Evolutionary conservation across 345 rosid genomes (phyloP).

Genomic region (Adansonia digitata): DNA sequence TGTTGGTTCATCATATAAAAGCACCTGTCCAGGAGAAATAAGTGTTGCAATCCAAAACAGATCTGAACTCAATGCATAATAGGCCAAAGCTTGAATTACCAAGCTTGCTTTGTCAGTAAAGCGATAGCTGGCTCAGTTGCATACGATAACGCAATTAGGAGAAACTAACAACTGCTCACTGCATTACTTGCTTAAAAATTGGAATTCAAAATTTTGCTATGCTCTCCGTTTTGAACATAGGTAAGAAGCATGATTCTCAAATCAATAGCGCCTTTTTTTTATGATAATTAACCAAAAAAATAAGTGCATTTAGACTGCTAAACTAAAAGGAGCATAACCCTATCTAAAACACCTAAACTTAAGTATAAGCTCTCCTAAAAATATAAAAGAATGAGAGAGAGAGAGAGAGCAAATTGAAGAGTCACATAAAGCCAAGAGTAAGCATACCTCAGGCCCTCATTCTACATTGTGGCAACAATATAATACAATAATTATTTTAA

Average conservation of each 20-base stretch:
- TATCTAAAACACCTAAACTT: background rate
- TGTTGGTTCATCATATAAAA: constrained; percentile 88
- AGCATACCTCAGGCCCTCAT: background rate
- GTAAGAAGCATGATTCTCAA: background rate
- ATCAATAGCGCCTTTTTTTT: background rate
- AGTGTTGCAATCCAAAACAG: background rate
- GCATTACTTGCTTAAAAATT: background rate
- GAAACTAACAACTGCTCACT: background rate
- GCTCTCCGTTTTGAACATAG: background rate
- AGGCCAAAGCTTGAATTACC: background rate
- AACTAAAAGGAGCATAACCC: background rate
- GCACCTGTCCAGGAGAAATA: constrained; percentile 41
- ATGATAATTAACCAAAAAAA: background rate
- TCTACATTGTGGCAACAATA: background rate
- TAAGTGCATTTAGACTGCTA: background rate
- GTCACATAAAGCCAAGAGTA: background rate
- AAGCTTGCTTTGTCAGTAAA: background rate
- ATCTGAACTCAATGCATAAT: background rate
- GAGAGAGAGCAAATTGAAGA: background rate
- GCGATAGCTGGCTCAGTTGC: background rate
- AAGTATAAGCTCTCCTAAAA: background rate
- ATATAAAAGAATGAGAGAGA: background rate
- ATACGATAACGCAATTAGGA: background rate
- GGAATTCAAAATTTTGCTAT: background rate
- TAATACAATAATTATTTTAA: background rate